Evolutionary conservation across 257 asterid species (phyloP), one percentile per base, ranked within the genome.

Genomic region (Solanum sitiens): DNA sequence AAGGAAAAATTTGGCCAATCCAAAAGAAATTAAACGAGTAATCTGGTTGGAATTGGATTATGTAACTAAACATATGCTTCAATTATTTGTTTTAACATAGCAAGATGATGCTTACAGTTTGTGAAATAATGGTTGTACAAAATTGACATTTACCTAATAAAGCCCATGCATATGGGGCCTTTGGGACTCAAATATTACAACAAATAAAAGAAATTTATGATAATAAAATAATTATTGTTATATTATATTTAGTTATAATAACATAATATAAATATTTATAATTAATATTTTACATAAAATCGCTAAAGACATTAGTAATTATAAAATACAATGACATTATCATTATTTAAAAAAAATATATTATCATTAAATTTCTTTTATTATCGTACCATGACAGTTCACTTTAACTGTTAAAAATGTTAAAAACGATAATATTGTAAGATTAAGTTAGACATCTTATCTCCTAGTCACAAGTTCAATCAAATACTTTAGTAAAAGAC

Each of bases 31-130:
- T 67, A 11, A 91, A 25, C 8, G 77, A 86, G 61, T 87, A 40
- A 86, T 90, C 89, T 85, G 86, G 89, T 79, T 87, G 23, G 84
- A 39, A 89, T 33, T 77, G 90, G 90, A 67, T n/a, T 37, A 45
- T 70, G 37, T 16, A 8, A 39, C 16, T 15, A 84, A 63, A 77
- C 14, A 8, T 76, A 76, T 7, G 37, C 8, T 7, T 7, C 7
- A 70, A 30, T 70, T 30, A 30, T 70, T 76, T n/a, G 83, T 42
- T 40, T 76, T n/a, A 42, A 70, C 39, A 70, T 30, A 70, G 23
- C 35, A 0, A 67, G 35, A 25, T 67, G 73, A 2, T 67, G 74
- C 35, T 14, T 45, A 79, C n/a, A 7, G 35, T 79, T 44, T 63
- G 40, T 77, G 84, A 44, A 44, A 44, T 77, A 25, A 42, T 3